Base-by-base conservation (phyloP, 108 stramenopile species). In the Aurantiochytrium sp. region DNA sequence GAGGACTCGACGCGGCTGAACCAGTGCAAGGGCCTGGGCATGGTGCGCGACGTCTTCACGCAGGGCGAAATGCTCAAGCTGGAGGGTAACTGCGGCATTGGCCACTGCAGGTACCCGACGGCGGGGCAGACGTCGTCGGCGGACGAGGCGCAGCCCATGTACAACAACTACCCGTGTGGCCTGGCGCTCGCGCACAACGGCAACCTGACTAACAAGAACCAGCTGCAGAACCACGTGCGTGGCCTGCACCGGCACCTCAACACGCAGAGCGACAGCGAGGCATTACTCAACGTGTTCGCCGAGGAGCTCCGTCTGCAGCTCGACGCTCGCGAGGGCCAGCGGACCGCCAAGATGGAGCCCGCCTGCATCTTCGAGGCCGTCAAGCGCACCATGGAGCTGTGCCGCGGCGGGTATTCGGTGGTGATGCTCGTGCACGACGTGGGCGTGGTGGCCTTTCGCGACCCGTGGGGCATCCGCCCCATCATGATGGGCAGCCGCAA, bases 161-260 rank as follows among this genome's bases (percentile, higher is more conserved):
- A 98, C 92, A 97, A 97, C 31, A 99, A 98, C 93, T 98, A 94
- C 88, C 98, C 98, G 8, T 96, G 96, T 89, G 98, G 98, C 27
- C 94, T 99, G 27, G 96, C 96, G 81, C 95, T 98, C 41, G 99
- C 96, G 5, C 99, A 99, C 92, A 99, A 99, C 90, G 99, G 99
- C 24, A 98, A 99, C 90, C 91, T 99, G 37, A 97, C 97, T 0
- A 98, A 98, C 88, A 95, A 96, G 10, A 93, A 91, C 12, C 93
- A 92, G 53, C 88, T 98, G 53, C 90, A 42, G 30, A 32, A 19
- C 15, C 41, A 31, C 45, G 36, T 92, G n/a, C 55, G 55, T 19
- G 55, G 87, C 52, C 34, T 31, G 17, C 55, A 55, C 87, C 24
- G 97, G 81, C 98, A 98, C 89, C 94, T 98, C 87, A 98, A 98